Percentiles rank a stretch among this genome's conserved stretches.
Evolutionary conservation across 176 grass and related monocot species (phyloP).

Genomic region (Puya raimondii): DNA sequence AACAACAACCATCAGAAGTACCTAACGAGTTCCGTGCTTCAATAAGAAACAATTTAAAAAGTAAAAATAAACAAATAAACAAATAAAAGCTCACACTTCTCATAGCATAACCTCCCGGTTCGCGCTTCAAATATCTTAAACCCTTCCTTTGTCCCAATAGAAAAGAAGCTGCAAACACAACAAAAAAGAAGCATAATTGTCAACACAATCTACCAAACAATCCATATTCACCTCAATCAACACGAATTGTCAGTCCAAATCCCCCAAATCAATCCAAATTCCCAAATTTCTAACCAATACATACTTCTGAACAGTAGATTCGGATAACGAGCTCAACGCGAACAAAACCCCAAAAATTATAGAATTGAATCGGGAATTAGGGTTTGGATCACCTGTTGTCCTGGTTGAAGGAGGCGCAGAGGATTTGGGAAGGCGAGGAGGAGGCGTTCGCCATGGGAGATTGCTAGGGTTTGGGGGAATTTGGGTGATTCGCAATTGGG

Average conservation of each 20-base stretch:
- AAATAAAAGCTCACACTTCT: constrained; percentile 41
- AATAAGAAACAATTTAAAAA: background rate
- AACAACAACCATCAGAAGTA: no score
- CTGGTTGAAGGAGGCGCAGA: constrained; percentile 93
- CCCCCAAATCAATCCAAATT: background rate
- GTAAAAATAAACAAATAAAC: background rate
- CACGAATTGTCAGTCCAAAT: background rate
- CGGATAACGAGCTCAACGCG: background rate
- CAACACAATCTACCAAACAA: constrained; percentile 2
- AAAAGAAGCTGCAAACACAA: constrained; percentile 51
- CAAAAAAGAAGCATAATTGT: background rate
- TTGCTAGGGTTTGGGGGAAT: background rate
- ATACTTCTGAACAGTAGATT: background rate
- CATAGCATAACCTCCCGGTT: constrained; percentile 52
- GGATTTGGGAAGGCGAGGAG: constrained; percentile 34
- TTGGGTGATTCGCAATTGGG: background rate
- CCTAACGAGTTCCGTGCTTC: no score
- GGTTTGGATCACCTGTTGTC: constrained; percentile 51
- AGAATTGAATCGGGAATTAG: background rate
- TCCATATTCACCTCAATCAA: background rate
- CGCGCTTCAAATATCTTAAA: constrained; percentile 81
- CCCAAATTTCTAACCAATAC: background rate
- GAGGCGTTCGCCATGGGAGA: constrained; percentile 51
- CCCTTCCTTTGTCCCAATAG: constrained; percentile 64
- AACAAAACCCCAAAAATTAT: constrained; percentile 7